Evolutionary conservation across 2,329 filamentous ascomycete species (phyloP), one percentile per base, ranked within the genome.

Genomic region (Neonectria faginata): DNA sequence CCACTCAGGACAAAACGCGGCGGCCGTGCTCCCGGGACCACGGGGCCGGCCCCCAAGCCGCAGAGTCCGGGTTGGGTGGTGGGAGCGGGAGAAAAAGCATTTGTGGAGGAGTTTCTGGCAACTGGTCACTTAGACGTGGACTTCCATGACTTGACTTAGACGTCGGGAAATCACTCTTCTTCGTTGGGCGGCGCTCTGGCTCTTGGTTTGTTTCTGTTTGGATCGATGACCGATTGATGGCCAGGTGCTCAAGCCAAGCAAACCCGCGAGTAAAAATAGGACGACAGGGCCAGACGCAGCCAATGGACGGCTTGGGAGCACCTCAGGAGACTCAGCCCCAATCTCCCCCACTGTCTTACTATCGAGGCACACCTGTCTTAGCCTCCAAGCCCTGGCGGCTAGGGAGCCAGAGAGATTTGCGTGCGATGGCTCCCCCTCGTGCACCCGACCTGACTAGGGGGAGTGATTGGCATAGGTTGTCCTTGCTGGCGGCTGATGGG

Each of bases 361-460:
- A 20, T 42, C 39, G 39, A 20, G n/a, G 39, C 39, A 42, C 39
- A 42, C 39, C 22, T 58, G 61, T 60, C 56, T 59, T 64, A 64
- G 61, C 51, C 61, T 51, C 56, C 53, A 56, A 58, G 61, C 61
- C 61, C 56, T 59, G 55, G 61, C 61, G 61, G 61, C 61, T 64
- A 60, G 51, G 45, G 48, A 36, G 25, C 45, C 25, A 27, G 18
- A 39, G 47, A 51, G 54, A 16, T 52, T 56, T 53, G 55, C 42
- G 33, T 20, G 33, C n/a, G 14, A n/a, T 11, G 25, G 25, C 16
- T 9, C 47, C 11, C 42, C 42, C 42, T 20, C 20, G 12, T 14
- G 20, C 8, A 18, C 42, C 42, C 12, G 29, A 29, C 18, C n/a
- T 45, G 16, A 11, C 31, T 14, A 16, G 36, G 39, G 10, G 6